A percentile compares a stretch with the other conserved stretches of the same genome.
phyloP scores from a whole-genome alignment of 1,284 basidiomycete genomes.

The Sanghuangporus sanghuang region DNA sequence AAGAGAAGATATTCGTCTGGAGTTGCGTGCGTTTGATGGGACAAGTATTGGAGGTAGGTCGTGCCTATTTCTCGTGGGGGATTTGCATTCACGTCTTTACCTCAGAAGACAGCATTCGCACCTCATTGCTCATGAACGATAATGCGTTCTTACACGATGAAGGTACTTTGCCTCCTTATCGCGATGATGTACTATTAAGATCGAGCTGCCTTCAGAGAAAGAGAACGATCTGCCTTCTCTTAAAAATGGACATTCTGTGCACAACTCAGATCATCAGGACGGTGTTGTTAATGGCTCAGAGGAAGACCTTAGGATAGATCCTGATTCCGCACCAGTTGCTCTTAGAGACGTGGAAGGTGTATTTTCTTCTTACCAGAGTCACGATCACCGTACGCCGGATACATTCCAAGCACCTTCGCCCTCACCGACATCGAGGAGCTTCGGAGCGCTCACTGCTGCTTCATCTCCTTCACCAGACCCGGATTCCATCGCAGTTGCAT shows the following conservation, averaged over 20 bases:
- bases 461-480: constrained; percentile 13
- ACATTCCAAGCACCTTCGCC: not conserved
- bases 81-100: not conserved
- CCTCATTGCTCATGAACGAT: constrained; percentile 3
- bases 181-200: not conserved
- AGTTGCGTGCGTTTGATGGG: constrained; percentile 13
- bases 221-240: not conserved
- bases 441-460: constrained; percentile 1
- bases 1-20: constrained; percentile 17
- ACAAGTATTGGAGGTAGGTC: constrained; percentile 11
- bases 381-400: not conserved
- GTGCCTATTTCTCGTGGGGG: not conserved
- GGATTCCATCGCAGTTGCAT: not conserved
- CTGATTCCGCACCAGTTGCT: not conserved
- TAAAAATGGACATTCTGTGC: not conserved
- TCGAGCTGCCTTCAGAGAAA: not conserved
- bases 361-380: not conserved
- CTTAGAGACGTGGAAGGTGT: not conserved
- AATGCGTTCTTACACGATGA: not conserved
- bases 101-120: constrained; percentile 8
- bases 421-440: not conserved
- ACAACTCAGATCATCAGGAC: not conserved
- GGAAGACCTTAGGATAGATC: not conserved
- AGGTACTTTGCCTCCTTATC: not conserved
- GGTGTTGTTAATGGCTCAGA: not conserved